phyloP scores from a whole-genome alignment of 495 filamentous ascomycete genomes.

The Neurospora sp. region DNA sequence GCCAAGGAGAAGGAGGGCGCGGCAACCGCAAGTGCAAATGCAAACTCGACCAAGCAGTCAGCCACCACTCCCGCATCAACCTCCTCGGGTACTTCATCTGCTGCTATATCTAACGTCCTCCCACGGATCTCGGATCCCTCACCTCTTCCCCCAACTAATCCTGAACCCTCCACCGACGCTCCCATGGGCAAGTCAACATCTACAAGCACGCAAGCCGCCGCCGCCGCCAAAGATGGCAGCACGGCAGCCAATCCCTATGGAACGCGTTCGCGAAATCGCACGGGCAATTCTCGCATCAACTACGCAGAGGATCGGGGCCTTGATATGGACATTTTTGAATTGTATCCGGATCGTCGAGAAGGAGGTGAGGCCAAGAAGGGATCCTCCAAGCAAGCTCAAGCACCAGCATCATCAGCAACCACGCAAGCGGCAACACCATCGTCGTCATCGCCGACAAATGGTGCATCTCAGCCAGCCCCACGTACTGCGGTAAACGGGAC shows the following conservation, averaged over 20 bases:
- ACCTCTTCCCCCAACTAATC: conserved; percentile 7
- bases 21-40: conserved; percentile 8
- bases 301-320: conserved; percentile 95
- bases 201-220: conserved; percentile 24
- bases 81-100: conserved; percentile 5
- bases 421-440: conserved; percentile 1
- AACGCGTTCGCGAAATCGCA: conserved; percentile 87
- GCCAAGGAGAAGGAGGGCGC: conserved; percentile 25
- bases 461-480: background rate
- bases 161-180: conserved; percentile 10
- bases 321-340: conserved; percentile 65
- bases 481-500: background rate
- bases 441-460: background rate
- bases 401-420: conserved; percentile 19
- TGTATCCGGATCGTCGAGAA: conserved; percentile 38
- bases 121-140: conserved; percentile 22
- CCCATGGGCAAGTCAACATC: conserved; percentile 34
- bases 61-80: conserved; percentile 2
- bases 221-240: conserved; percentile 27
- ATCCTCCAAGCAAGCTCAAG: conserved; percentile 25
- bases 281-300: conserved; percentile 70
- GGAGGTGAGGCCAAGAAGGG: conserved; percentile 36
- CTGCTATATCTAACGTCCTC: conserved; percentile 12
- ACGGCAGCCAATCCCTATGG: conserved; percentile 67
- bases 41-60: conserved; percentile 15